phyloP scores from a whole-genome alignment of 495 filamentous ascomycete genomes.

The Penicillium goetzii region DNA sequence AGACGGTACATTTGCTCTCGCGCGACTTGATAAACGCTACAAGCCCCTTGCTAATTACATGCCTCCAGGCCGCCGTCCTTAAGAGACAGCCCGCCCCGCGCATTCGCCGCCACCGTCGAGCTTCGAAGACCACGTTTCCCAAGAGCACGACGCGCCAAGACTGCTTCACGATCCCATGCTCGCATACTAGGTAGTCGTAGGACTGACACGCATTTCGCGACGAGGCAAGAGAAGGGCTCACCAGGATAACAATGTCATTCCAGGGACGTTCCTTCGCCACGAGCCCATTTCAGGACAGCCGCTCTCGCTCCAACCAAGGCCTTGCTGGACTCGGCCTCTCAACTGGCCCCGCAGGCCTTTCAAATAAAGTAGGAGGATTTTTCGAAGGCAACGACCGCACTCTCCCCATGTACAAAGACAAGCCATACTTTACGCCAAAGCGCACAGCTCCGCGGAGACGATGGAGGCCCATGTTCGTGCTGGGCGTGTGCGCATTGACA shows the following conservation, averaged over 20 bases:
- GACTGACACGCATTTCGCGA: not conserved
- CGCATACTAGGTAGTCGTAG: slow-evolving; percentile 13
- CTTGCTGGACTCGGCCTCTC: slow-evolving; percentile 48
- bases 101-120: slow-evolving; percentile 6
- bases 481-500: slow-evolving; percentile 42
- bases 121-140: slow-evolving; percentile 10
- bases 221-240: slow-evolving; percentile 5
- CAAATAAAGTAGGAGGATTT: slow-evolving; percentile 53
- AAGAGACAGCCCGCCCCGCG: not conserved
- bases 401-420: slow-evolving; percentile 98
- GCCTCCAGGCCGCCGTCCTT: not conserved
- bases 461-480: slow-evolving; percentile 31
- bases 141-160: not conserved
- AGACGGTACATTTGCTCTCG: not conserved
- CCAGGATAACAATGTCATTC: slow-evolving; percentile 26
- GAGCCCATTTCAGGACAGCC: slow-evolving; percentile 66
- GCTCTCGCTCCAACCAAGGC: slow-evolving; percentile 61
- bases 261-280: slow-evolving; percentile 31
- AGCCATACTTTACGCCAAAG: slow-evolving; percentile 69
- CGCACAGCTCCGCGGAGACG: slow-evolving; percentile 44
- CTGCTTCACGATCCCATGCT: slow-evolving; percentile 13
- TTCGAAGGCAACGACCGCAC: slow-evolving; percentile 58
- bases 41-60: not conserved
- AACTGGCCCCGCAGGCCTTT: slow-evolving; percentile 33
- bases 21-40: not conserved